A percentile compares a stretch with the other conserved stretches of the same genome.
phyloP scores from a whole-genome alignment of 176 grass and related monocot genomes.

The Aegilops bicornis region DNA sequence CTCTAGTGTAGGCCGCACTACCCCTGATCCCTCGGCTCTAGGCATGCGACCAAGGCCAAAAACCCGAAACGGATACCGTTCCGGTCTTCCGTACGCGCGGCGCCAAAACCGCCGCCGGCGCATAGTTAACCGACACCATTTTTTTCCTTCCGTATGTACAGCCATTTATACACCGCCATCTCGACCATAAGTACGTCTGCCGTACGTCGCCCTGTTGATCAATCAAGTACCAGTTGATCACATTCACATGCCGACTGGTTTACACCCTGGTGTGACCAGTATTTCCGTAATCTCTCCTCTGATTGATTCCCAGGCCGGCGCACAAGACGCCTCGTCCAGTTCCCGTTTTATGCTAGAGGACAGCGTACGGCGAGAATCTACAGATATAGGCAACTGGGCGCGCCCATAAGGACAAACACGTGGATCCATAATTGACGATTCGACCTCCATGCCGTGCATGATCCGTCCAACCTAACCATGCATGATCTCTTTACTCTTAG shows the following conservation, averaged over 20 bases:
- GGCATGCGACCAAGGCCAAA: not conserved
- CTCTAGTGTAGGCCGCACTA: not conserved
- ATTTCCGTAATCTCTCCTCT: not conserved
- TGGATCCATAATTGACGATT: conserved; percentile 5
- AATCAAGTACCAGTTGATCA: not conserved
- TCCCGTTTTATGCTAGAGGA: not conserved
- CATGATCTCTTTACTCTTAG: not conserved
- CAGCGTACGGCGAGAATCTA: not conserved
- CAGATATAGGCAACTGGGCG: not conserved
- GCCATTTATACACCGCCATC: not conserved
- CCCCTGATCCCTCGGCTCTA: not conserved
- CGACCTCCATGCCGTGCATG: not conserved
- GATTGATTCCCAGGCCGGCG: not conserved
- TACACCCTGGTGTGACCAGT: not conserved
- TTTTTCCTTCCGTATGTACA: not conserved
- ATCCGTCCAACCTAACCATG: not conserved
- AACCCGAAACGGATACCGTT: too few relatives aligned
- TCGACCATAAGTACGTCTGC: too few relatives aligned
- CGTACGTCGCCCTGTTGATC: too few relatives aligned
- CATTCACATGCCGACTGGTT: not conserved
- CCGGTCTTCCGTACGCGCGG: not conserved
- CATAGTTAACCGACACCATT: not conserved
- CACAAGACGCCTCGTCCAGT: not conserved
- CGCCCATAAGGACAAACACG: not conserved
- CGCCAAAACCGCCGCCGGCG: not conserved